Percentiles rank a stretch among this genome's conserved stretches.
Conservation (phyloP, 371 early-diverging fungal species). For the Circinella minor region DNA sequence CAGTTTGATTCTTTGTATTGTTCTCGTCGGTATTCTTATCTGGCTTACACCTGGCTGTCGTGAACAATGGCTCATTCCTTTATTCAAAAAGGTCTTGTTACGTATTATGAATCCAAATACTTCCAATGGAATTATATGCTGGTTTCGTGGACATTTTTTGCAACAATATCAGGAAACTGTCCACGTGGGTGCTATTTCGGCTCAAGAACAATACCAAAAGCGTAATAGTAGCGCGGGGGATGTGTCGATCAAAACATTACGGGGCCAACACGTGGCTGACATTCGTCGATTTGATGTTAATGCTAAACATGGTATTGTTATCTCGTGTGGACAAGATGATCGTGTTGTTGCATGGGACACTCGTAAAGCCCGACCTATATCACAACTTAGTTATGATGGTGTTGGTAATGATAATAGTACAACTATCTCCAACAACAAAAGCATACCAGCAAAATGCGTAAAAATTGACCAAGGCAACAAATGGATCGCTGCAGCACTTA, state of each 20-base stretch:
- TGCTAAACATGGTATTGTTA: slow-evolving; percentile 25
- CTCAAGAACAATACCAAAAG: slow-evolving; percentile 30
- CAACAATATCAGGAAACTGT: slow-evolving; percentile 33
- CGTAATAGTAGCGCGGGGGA: slow-evolving; percentile 24
- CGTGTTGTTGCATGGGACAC: slow-evolving; percentile 41
- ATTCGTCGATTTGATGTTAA: slow-evolving; percentile 25
- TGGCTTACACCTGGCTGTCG: slow-evolving; percentile 40
- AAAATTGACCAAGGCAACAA: slow-evolving; percentile 35
- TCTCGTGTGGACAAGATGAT: slow-evolving; percentile 41
- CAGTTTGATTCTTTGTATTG: slow-evolving; percentile 25
- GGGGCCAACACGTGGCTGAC: slow-evolving; percentile 42
- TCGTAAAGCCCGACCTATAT: slow-evolving; percentile 26
- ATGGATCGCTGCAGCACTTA: slow-evolving; percentile 36
- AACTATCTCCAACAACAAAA: neutral
- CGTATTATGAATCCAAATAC: neutral
- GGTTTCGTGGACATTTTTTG: slow-evolving; percentile 15
- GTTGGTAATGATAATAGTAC: slow-evolving; percentile 15
- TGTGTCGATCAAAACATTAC: slow-evolving; percentile 34
- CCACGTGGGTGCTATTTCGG: slow-evolving; percentile 42
- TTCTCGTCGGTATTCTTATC: slow-evolving; percentile 27
- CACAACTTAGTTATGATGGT: slow-evolving; percentile 29
- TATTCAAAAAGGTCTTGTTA: slow-evolving; percentile 18
- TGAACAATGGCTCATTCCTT: slow-evolving; percentile 31
- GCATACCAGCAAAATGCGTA: slow-evolving; percentile 21
- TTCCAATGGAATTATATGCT: slow-evolving; percentile 8